Percentiles rank a stretch among this genome's conserved stretches.
Evolutionary conservation across 2,329 filamentous ascomycete species (phyloP).

Genomic region (Talaromyces piceae): DNA sequence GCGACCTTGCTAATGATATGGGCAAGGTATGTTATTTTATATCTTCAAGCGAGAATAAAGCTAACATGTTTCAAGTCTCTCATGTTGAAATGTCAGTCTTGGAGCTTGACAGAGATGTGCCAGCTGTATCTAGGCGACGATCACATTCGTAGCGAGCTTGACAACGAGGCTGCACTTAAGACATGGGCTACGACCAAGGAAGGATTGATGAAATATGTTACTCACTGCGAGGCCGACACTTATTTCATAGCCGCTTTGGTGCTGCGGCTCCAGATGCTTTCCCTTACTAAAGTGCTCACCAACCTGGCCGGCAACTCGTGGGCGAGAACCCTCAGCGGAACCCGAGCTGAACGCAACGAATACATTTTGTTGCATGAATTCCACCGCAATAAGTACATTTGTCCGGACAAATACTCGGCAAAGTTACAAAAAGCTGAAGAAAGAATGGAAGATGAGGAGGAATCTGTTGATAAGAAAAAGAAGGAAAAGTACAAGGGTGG

Average conservation of each 20-base stretch:
- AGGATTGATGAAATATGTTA: conserved; percentile 86
- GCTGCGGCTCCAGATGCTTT: conserved; percentile 81
- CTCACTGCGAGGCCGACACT: conserved; percentile 89
- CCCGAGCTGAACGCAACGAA: conserved; percentile 93
- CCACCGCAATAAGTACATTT: conserved; percentile 93
- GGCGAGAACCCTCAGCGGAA: conserved; percentile 92
- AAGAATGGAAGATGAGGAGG: conserved; percentile 55
- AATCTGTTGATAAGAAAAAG: conserved; percentile 71
- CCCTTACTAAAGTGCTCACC: conserved; percentile 88
- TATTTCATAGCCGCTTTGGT: conserved; percentile 92
- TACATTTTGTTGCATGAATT: conserved; percentile 99
- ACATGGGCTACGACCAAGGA: conserved; percentile 78
- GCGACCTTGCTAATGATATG: conserved; percentile 91
- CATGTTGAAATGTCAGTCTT: conserved; percentile 96
- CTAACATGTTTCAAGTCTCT: conserved; percentile 52
- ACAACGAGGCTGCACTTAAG: conserved; percentile 79
- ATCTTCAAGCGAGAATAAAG: not conserved
- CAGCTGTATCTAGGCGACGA: conserved; percentile 72
- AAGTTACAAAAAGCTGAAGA: conserved; percentile 68
- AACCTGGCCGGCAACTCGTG: conserved; percentile 97
- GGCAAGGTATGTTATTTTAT: conserved; percentile 54
- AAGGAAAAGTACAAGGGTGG: conserved; percentile 99
- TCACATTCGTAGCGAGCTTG: conserved; percentile 70
- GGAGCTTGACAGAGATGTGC: conserved; percentile 97
- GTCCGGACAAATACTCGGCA: conserved; percentile 84